Conservation (phyloP, 2,329 filamentous ascomycete genomes). For the Neofusicoccum sp. region DNA sequence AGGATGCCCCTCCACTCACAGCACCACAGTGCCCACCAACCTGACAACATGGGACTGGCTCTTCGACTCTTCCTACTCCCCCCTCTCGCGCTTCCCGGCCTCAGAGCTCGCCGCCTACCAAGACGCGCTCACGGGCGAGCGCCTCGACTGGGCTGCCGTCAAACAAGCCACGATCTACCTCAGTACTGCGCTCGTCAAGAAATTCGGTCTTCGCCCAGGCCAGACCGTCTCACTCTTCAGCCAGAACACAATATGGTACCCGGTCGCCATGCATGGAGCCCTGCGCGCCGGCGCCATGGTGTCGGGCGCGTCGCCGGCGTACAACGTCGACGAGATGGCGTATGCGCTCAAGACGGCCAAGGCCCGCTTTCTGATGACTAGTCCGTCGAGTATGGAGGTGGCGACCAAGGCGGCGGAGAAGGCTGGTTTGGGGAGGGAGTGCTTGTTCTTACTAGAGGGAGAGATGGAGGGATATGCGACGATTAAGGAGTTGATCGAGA, state of each 20-base stretch:
- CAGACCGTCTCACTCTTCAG: constrained; percentile 62
- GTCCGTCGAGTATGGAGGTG: constrained; percentile 54
- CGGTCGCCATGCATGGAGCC: constrained; percentile 59
- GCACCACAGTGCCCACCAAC: constrained; percentile 49
- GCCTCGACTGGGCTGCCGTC: constrained; percentile 58
- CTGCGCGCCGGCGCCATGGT: constrained; percentile 56
- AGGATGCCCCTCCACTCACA: constrained; percentile 12
- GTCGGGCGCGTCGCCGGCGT: constrained; percentile 63
- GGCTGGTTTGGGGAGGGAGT: constrained; percentile 53
- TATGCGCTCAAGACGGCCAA: constrained; percentile 60
- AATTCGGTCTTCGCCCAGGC: constrained; percentile 53
- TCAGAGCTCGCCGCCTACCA: constrained; percentile 52
- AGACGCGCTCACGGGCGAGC: constrained; percentile 59
- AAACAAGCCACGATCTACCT: constrained; percentile 58
- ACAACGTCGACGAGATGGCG: constrained; percentile 66
- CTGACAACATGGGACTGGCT: constrained; percentile 62
- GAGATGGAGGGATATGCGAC: constrained; percentile 50
- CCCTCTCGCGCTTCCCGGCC: constrained; percentile 41
- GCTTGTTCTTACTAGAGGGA: constrained; percentile 59
- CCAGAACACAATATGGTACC: constrained; percentile 67
- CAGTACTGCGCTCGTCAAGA: constrained; percentile 58
- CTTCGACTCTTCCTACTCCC: constrained; percentile 57
- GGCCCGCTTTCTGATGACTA: constrained; percentile 59
- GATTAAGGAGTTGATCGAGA: constrained; percentile 46
- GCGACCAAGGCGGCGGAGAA: constrained; percentile 54